phyloP scores from a whole-genome alignment of 371 early-diverging fungal genomes.

The Scutellospora calospora region DNA sequence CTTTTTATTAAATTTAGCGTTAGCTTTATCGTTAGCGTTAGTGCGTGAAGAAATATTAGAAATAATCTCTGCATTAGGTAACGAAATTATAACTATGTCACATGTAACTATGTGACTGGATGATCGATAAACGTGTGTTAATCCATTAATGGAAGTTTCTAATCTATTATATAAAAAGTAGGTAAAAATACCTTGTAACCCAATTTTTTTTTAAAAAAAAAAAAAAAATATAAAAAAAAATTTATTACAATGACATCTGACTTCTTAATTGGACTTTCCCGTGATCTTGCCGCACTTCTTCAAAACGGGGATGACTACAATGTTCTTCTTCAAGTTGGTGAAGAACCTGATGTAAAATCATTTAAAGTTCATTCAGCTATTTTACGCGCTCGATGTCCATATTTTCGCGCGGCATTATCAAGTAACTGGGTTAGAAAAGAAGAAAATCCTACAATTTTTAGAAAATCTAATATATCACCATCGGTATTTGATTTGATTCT shows the following conservation, averaged over 20 bases:
- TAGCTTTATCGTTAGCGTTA: no score
- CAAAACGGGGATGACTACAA: constrained; percentile 36
- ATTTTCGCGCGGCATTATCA: constrained; percentile 17
- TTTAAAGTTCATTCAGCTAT: constrained; percentile 27
- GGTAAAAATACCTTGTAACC: no score
- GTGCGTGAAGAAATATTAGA: no score
- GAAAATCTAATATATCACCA: constrained; percentile 32
- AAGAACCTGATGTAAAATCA: neutral
- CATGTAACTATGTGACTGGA: no score
- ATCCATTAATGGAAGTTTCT: no score
- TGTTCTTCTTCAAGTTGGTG: constrained; percentile 26
- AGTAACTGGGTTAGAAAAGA: constrained; percentile 1
- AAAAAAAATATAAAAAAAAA: no score
- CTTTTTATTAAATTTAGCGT: no score
- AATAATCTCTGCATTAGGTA: no score
- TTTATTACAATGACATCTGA: constrained; percentile 3
- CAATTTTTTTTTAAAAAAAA: neutral
- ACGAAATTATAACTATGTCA: no score
- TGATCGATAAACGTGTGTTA: no score
- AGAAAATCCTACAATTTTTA: neutral
- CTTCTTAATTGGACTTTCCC: constrained; percentile 23
- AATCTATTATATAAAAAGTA: no score
- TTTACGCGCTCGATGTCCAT: constrained; percentile 22
- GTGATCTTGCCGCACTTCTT: constrained; percentile 16
- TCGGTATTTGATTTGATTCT: constrained; percentile 25